These are phyloP conservation scores for Neurospora sp. DNA, from an alignment of 495 filamentous ascomycete genomes.

Conservation along the genomic window DNA sequence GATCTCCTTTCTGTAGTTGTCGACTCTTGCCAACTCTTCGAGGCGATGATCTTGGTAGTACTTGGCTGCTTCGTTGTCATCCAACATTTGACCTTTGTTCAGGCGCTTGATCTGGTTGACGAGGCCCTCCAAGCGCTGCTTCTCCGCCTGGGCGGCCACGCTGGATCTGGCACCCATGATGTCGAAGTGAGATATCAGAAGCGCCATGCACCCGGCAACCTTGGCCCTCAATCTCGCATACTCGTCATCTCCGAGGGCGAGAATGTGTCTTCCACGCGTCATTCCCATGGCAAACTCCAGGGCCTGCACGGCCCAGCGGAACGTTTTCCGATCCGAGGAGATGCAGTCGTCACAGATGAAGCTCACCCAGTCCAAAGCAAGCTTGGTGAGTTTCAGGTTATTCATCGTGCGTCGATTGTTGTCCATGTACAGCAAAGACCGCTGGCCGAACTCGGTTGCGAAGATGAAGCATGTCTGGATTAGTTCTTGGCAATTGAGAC, in stretches of 20 bases:
- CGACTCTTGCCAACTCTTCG: constrained; percentile 59
- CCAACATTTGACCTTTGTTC: constrained; percentile 63
- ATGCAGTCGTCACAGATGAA: constrained; percentile 97
- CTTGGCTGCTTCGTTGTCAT: constrained; percentile 73
- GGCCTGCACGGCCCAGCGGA: constrained; percentile 91
- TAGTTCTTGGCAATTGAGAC: constrained; percentile 83
- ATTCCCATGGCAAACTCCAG: constrained; percentile 96
- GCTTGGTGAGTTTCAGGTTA: constrained; percentile 82
- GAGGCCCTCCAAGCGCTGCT: constrained; percentile 58
- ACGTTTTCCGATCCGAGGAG: constrained; percentile 88
- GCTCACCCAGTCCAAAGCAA: constrained; percentile 92
- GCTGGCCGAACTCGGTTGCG: constrained; percentile 93
- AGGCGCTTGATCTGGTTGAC: constrained; percentile 64
- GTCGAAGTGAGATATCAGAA: constrained; percentile 96
- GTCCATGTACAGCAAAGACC: constrained; percentile 88
- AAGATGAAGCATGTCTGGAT: constrained; percentile 99
- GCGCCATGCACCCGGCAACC: constrained; percentile 94
- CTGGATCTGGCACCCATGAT: constrained; percentile 95
- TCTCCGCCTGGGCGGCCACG: constrained; percentile 81
- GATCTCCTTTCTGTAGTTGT: constrained; percentile 65
- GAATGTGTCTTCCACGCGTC: constrained; percentile 82
- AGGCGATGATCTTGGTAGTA: constrained; percentile 66
- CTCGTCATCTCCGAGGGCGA: constrained; percentile 76
- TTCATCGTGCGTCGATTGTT: constrained; percentile 90
- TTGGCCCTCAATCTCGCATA: constrained; percentile 73